Evolutionary conservation across 2,329 filamentous ascomycete genomes (phyloP), one percentile per base, ranked within the genome.

Genomic region (Ophidiomyces ophidiicola): DNA sequence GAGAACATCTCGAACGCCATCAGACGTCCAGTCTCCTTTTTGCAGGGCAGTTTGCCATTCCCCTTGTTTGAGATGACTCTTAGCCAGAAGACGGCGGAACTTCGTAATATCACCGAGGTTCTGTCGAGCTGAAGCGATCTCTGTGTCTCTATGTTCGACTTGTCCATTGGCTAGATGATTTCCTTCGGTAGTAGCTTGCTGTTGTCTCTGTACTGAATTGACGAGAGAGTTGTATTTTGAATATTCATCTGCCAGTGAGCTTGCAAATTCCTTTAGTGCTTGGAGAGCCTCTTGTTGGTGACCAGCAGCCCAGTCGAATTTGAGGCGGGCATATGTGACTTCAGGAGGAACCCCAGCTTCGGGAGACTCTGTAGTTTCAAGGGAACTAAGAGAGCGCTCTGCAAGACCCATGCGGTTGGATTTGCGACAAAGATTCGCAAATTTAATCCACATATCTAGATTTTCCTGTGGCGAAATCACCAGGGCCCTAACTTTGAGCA

Each of bases 371-470:
- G 85, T 76, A 33, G 80, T 82, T 41, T 94, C 80, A n/a, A 98
- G 69, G 45, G 85, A 84, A 57, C 90, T 87, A 38, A 99, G 67
- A 7, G 87, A 92, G 63, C 94, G 92, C 63, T 98, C 90, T 1
- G 90, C 90, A 34, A 99, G 73, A 6, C 90, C 88, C 71, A 88
- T 87, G 20, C 90, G 81, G 42, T 85, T 82, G 31, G 88, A 94
- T 61, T 98, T 99, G 53, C 92, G 82, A 61, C 92, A 99, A 4
- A 98, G 75, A 53, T 96, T 98, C 53, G 90, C 84, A 58, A 94
- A 98, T 58, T 98, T 99, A 68, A 98, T 96, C 78, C 87, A 94
- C 86, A 98, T 98, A 53, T 93, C 83, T 69, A 93, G 85, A 53
- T 94, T 94, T 58, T 99, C 87, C 23, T 76, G 76, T 0, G 92